Percentiles rank a stretch among this genome's conserved stretches.
These are phyloP conservation scores for Neurospora sp. DNA, from an alignment of 495 filamentous ascomycete species.

Conservation along the genomic window DNA sequence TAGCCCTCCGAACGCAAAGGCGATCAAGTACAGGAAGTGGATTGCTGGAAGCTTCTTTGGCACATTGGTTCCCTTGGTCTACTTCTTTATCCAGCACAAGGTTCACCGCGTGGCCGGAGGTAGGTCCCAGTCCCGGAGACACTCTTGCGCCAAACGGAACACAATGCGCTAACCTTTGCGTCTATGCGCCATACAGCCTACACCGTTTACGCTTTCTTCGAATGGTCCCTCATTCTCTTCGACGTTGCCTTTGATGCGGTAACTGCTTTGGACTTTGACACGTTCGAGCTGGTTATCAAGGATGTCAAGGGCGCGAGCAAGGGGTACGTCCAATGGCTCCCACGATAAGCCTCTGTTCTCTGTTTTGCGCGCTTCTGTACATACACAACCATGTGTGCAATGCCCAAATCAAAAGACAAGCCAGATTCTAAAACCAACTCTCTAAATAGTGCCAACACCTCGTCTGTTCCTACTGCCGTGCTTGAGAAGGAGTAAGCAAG, in stretches of 20 bases:
- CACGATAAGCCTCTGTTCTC: slow-evolving; percentile 46
- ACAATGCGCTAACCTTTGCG: slow-evolving; percentile 9
- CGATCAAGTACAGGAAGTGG: slow-evolving; percentile 83
- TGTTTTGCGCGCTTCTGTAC: slow-evolving; percentile 17
- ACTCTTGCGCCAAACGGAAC: neutral
- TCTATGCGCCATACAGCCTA: slow-evolving; percentile 52
- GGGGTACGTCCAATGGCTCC: slow-evolving; percentile 99
- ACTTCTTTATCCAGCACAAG: slow-evolving; percentile 99
- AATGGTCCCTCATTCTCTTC: slow-evolving; percentile 90
- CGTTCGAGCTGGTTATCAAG: slow-evolving; percentile 78
- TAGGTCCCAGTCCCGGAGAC: slow-evolving; percentile 32
- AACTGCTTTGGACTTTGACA: slow-evolving; percentile 87
- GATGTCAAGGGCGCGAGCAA: slow-evolving; percentile 86
- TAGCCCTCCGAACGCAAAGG: slow-evolving; percentile 74
- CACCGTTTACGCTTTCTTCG: slow-evolving; percentile 96
- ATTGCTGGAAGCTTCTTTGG: slow-evolving; percentile 81
- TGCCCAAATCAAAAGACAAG: slow-evolving; percentile 29
- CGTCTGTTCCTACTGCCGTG: slow-evolving; percentile 57
- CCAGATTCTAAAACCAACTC: slow-evolving; percentile 25
- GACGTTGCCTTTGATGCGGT: slow-evolving; percentile 96
- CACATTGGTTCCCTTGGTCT: slow-evolving; percentile 80
- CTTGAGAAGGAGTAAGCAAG: slow-evolving; percentile 74
- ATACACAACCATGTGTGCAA: slow-evolving; percentile 12
- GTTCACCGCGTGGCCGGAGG: slow-evolving; percentile 90
- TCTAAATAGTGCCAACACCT: slow-evolving; percentile 40